Evolutionary conservation across 805 yeast species (phyloP).

Genomic region (Barnettozyma sp.): DNA sequence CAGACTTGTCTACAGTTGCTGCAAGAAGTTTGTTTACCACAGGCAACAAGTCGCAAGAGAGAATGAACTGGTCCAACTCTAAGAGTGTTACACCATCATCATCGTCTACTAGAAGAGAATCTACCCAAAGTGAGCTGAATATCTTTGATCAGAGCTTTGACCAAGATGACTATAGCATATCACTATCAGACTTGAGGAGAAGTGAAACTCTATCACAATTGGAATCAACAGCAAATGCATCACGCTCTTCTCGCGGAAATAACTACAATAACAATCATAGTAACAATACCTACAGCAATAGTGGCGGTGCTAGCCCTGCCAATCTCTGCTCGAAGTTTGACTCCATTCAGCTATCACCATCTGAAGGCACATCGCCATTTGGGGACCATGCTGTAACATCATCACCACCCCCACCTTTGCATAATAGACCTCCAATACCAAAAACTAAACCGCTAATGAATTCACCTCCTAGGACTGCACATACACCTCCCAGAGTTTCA

Average conservation of each 20-base stretch:
- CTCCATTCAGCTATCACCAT: not conserved
- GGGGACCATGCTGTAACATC: not conserved
- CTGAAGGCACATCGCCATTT: slow-evolving; percentile 1
- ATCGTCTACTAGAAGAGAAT: slow-evolving; percentile 4
- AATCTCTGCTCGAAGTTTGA: not conserved
- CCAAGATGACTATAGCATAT: slow-evolving; percentile 21
- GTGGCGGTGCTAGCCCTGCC: not conserved
- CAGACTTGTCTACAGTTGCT: slow-evolving; percentile 24
- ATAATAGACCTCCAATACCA: slow-evolving; percentile 9
- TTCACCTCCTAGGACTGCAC: too few relatives aligned
- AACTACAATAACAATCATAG: not conserved
- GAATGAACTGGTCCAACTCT: slow-evolving; percentile 21
- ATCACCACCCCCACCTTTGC: not conserved
- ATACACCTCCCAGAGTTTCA: slow-evolving; percentile 6
- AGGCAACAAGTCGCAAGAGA: slow-evolving; percentile 5
- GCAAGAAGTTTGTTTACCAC: slow-evolving; percentile 16
- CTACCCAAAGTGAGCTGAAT: slow-evolving; percentile 14
- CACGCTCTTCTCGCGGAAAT: slow-evolving; percentile 16
- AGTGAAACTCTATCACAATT: slow-evolving; percentile 22
- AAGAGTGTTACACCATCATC: slow-evolving; percentile 11
- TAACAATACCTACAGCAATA: slow-evolving; percentile 8
- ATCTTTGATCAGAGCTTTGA: slow-evolving; percentile 23
- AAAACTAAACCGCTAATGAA: slow-evolving; percentile 5
- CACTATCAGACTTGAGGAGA: slow-evolving; percentile 15
- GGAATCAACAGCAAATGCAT: slow-evolving; percentile 21